Evolutionary conservation across 805 yeast species (phyloP).

Genomic region (Barnettozyma sp.): DNA sequence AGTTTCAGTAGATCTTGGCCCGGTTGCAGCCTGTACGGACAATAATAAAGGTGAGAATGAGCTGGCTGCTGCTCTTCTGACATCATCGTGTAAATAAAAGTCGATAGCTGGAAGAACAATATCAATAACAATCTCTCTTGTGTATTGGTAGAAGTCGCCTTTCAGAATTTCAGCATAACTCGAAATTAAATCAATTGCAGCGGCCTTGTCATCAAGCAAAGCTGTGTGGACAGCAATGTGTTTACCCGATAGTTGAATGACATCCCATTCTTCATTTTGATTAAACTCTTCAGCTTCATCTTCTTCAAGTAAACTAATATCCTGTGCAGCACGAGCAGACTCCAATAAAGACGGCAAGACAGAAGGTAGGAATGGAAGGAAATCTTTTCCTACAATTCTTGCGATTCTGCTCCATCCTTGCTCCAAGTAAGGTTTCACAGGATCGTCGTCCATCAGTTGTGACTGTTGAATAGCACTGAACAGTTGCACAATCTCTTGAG

Average conservation of each 20-base stretch:
- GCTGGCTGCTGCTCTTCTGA: conserved; percentile 83
- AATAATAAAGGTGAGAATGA: conserved; percentile 71
- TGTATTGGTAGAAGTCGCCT: conserved; percentile 77
- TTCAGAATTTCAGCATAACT: conserved; percentile 81
- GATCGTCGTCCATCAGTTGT: conserved; percentile 64
- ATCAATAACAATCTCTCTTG: conserved; percentile 66
- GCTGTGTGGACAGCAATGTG: conserved; percentile 94
- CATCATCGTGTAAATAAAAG: conserved; percentile 91
- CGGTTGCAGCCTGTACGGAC: conserved; percentile 47
- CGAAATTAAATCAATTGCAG: conserved; percentile 82
- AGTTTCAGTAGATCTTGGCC: conserved; percentile 49
- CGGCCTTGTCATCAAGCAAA: conserved; percentile 85
- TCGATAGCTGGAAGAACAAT: conserved; percentile 84
- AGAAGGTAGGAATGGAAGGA: conserved; percentile 72
- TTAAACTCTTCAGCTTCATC: conserved; percentile 83
- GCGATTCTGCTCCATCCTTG: conserved; percentile 97
- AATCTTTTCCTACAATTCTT: conserved; percentile 75
- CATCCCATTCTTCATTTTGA: conserved; percentile 92
- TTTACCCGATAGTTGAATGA: conserved; percentile 83
- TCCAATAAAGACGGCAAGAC: conserved; percentile 85
- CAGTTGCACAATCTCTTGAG: conserved; percentile 63
- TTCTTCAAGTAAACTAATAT: conserved; percentile 77
- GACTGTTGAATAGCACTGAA: conserved; percentile 66
- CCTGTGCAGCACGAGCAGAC: conserved; percentile 87
- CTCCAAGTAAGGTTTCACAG: conserved; percentile 77